Conservation (phyloP, 2,329 filamentous ascomycete genomes). For the Harringtonia lauricola region DNA sequence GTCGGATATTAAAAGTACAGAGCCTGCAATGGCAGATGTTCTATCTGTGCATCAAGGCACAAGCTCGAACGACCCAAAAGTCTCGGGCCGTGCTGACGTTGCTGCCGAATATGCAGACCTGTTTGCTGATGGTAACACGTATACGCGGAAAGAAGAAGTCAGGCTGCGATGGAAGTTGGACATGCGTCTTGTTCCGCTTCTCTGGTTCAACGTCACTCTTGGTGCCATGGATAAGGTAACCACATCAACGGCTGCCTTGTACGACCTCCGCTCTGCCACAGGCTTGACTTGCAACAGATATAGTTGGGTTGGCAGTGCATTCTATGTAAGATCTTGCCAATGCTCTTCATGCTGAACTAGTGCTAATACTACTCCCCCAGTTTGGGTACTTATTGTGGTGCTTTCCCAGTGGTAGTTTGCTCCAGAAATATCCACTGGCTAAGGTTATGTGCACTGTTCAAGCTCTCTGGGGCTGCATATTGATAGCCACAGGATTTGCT, state of each 20-base stretch:
- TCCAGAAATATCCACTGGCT: conserved; percentile 23
- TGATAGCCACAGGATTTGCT: conserved; percentile 18
- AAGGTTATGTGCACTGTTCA: conserved; percentile 19
- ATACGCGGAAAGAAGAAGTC: conserved; percentile 14
- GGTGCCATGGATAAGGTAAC: conserved; percentile 22
- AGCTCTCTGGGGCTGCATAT: conserved; percentile 17
- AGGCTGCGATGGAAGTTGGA: conserved; percentile 29
- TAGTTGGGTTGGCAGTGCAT: conserved; percentile 17
- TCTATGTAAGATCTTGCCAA: conserved; percentile 12
- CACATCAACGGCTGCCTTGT: conserved; percentile 18
- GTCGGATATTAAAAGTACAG: background rate
- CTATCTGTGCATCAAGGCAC: background rate
- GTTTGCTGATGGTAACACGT: conserved; percentile 15
- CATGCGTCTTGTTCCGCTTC: conserved; percentile 25
- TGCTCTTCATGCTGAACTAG: background rate
- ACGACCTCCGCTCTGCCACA: conserved; percentile 16
- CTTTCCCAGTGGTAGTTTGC: conserved; percentile 19
- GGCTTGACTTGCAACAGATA: conserved; percentile 15
- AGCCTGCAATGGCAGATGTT: background rate
- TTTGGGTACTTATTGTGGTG: conserved; percentile 24
- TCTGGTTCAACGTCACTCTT: conserved; percentile 21
- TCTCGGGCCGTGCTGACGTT: background rate
- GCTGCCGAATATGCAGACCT: conserved; percentile 5
- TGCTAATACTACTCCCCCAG: conserved; percentile 2
- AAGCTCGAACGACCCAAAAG: background rate